A percentile compares a stretch with the other conserved stretches of the same genome.
Conservation (phyloP, 768 basidiomycete species). For the Sporobolomyces pararoseus region DNA sequence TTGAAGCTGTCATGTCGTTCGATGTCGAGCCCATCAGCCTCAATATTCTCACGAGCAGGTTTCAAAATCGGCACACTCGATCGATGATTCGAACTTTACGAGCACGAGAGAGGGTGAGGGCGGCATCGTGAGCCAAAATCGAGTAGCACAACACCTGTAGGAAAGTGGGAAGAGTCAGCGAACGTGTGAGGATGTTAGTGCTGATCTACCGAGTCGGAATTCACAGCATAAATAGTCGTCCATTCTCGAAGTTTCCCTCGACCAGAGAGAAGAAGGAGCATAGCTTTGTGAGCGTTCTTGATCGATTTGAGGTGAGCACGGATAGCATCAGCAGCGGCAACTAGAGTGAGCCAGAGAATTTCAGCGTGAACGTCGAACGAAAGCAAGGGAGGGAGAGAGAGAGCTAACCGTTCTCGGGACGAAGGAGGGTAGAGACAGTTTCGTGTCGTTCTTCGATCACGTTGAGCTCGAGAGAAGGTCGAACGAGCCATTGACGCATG, state of each 20-base stretch:
- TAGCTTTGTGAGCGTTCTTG: slow-evolving; percentile 59
- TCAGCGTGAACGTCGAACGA: not conserved
- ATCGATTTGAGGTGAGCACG: slow-evolving; percentile 69
- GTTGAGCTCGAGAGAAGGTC: slow-evolving; percentile 70
- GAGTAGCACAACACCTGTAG: slow-evolving; percentile 71
- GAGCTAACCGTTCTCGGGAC: slow-evolving; percentile 59
- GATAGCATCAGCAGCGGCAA: slow-evolving; percentile 52
- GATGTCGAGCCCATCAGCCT: not conserved
- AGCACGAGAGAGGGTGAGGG: slow-evolving; percentile 56
- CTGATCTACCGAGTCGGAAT: too few species aligned
- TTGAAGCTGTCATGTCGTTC: slow-evolving; percentile 56
- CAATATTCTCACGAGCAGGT: not conserved
- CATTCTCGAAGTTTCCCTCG: slow-evolving; percentile 68
- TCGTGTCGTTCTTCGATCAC: slow-evolving; percentile 74
- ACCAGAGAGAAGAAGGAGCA: slow-evolving; percentile 50
- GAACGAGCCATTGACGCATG: slow-evolving; percentile 79
- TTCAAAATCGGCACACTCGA: slow-evolving; percentile 54
- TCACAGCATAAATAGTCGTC: too few species aligned
- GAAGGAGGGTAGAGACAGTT: slow-evolving; percentile 72
- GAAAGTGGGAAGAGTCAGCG: too few species aligned
- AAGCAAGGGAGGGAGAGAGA: not conserved
- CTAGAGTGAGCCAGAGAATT: not conserved
- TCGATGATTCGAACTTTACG: slow-evolving; percentile 58
- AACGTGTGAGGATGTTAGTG: too few species aligned
- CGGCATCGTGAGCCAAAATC: slow-evolving; percentile 67